Evolutionary conservation across 768 basidiomycete species (phyloP).

Genomic region (Boletus vinaceobasis): DNA sequence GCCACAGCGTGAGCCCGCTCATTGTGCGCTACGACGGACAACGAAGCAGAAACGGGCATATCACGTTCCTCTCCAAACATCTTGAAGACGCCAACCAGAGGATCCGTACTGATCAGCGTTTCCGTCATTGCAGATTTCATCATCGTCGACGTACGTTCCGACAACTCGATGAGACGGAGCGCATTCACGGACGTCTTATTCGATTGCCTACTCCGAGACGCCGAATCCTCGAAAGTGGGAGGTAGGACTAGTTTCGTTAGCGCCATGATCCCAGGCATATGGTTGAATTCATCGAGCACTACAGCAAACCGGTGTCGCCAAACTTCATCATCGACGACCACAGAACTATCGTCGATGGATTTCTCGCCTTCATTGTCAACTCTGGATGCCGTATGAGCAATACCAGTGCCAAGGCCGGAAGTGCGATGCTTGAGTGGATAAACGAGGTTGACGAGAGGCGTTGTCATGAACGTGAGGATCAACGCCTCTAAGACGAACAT

Average conservation of each 20-base stretch:
- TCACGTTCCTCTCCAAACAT: slow-evolving; percentile 74
- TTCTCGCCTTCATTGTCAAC: neutral
- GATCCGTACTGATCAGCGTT: slow-evolving; percentile 63
- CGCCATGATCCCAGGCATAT: slow-evolving; percentile 87
- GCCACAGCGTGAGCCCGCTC: slow-evolving; percentile 69
- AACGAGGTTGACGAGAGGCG: slow-evolving; percentile 64
- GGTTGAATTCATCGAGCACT: slow-evolving; percentile 88
- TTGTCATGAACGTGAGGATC: slow-evolving; percentile 84
- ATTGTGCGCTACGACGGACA: slow-evolving; percentile 73
- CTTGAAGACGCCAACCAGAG: slow-evolving; percentile 68
- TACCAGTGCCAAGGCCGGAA: slow-evolving; percentile 34
- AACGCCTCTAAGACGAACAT: slow-evolving; percentile 93
- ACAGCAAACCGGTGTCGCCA: slow-evolving; percentile 59
- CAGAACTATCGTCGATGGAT: neutral
- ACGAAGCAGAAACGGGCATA: slow-evolving; percentile 60
- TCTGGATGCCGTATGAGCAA: neutral
- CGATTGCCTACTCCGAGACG: neutral
- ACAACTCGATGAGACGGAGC: slow-evolving; percentile 85
- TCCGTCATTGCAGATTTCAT: slow-evolving; percentile 79
- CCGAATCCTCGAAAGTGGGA: slow-evolving; percentile 10
- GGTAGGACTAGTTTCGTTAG: slow-evolving; percentile 76
- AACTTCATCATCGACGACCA: slow-evolving; percentile 1
- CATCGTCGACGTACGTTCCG: slow-evolving; percentile 82
- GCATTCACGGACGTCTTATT: slow-evolving; percentile 50
- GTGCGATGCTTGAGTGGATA: slow-evolving; percentile 64